Percentiles rank a stretch among this genome's conserved stretches.
These are phyloP conservation scores for Schwanniomyces yamadae DNA, from an alignment of 805 yeast genomes.

Conservation along the genomic window DNA sequence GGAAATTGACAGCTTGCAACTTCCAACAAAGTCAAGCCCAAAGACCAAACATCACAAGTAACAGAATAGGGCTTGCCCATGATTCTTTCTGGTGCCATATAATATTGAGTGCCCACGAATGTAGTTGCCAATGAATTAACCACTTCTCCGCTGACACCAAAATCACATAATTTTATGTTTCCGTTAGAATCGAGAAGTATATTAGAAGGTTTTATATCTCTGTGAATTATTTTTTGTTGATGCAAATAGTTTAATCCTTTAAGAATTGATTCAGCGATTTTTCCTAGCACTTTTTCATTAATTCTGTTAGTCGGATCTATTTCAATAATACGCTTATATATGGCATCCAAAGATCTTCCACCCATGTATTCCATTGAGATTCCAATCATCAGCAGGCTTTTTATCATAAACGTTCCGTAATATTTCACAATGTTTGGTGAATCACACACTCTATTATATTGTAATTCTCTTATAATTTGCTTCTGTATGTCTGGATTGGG, in stretches of 20 bases:
- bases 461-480: conserved; percentile 87
- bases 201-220: conserved; percentile 96
- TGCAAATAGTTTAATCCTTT: conserved; percentile 86
- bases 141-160: conserved; percentile 97
- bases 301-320: conserved; percentile 74
- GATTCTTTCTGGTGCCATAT: conserved; percentile 98
- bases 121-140: conserved; percentile 94
- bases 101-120: conserved; percentile 94
- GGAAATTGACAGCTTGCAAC: conserved; percentile 94
- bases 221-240: conserved; percentile 82
- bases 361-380: conserved; percentile 98
- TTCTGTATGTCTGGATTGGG: conserved; percentile 85
- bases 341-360: conserved; percentile 85
- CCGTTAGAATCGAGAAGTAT: conserved; percentile 75
- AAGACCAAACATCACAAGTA: conserved; percentile 94
- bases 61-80: conserved; percentile 95
- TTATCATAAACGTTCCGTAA: conserved; percentile 87
- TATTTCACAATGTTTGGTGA: conserved; percentile 86
- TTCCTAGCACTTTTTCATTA: conserved; percentile 90
- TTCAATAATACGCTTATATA: conserved; percentile 72
- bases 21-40: conserved; percentile 78
- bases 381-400: conserved; percentile 74
- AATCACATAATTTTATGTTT: conserved; percentile 89
- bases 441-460: conserved; percentile 78
- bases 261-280: conserved; percentile 82